Evolutionary conservation across 257 asterid genomes (phyloP).

Genomic region (Verbena officinalis): DNA sequence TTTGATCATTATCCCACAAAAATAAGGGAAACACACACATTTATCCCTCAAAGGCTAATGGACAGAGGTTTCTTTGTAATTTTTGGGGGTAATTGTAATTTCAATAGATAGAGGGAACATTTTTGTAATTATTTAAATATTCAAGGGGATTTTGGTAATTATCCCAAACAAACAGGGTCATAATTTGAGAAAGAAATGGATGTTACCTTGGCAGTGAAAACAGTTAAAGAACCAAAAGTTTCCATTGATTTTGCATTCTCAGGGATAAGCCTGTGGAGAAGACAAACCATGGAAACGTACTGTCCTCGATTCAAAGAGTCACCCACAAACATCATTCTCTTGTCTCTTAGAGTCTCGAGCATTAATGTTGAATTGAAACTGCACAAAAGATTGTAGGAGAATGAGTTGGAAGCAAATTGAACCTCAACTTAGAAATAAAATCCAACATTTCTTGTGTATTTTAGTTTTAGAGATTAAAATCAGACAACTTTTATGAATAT

Average conservation of each 20-base stretch:
- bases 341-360: constrained; percentile 75
- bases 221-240: constrained; percentile 56
- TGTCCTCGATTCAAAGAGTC: constrained; percentile 92
- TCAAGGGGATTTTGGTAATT: too few relatives aligned
- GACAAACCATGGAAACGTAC: constrained; percentile 83
- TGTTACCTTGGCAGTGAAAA: constrained; percentile 78
- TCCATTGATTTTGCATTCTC: constrained; percentile 69
- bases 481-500: background rate
- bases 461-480: too few relatives aligned
- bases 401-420: background rate
- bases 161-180: background rate
- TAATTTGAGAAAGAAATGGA: background rate
- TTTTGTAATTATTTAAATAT: background rate
- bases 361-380: constrained; percentile 76
- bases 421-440: too few relatives aligned
- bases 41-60: too few relatives aligned
- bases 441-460: too few relatives aligned
- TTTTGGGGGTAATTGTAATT: too few relatives aligned
- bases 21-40: too few relatives aligned
- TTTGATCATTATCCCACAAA: too few relatives aligned
- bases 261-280: constrained; percentile 64
- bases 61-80: too few relatives aligned
- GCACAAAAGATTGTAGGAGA: constrained; percentile 13
- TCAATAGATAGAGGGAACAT: too few relatives aligned
- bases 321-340: constrained; percentile 87